Conservation (phyloP, 768 basidiomycete species). For the Thelephora ganbajun region DNA sequence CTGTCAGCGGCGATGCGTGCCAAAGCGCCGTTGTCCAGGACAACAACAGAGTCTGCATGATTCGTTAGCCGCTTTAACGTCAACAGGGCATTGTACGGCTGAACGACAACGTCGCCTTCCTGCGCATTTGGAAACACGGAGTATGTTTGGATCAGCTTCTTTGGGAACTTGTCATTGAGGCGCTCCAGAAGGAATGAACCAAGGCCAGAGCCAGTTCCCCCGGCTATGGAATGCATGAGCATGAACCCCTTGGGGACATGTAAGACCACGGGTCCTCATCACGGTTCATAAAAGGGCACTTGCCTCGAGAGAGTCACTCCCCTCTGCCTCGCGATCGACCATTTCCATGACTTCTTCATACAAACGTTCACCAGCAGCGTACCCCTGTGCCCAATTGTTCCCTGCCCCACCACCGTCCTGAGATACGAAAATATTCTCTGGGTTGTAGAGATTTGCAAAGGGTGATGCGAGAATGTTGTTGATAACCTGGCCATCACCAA, state of each 20-base stretch:
- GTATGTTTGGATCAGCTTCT: constrained; percentile 98
- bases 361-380: constrained; percentile 75
- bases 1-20: constrained; percentile 88
- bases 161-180: constrained; percentile 94
- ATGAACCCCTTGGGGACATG: constrained; percentile 74
- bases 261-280: constrained; percentile 1
- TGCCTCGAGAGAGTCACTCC: constrained; percentile 93
- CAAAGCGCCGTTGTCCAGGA: constrained; percentile 91
- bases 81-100: constrained; percentile 92
- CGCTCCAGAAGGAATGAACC: constrained; percentile 97
- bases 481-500: constrained; percentile 56
- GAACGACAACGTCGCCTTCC: constrained; percentile 94
- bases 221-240: constrained; percentile 97
- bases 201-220: constrained; percentile 94
- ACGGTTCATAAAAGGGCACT: constrained; percentile 8
- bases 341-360: constrained; percentile 99
- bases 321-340: constrained; percentile 96
- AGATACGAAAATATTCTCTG: constrained; percentile 92
- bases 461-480: constrained; percentile 85
- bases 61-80: constrained; percentile 90
- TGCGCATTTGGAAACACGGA: constrained; percentile 94
- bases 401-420: constrained; percentile 99
- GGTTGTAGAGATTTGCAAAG: constrained; percentile 88
- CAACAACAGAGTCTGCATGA: constrained; percentile 94
- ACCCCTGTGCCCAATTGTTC: constrained; percentile 98